Evolutionary conservation across 2,329 filamentous ascomycete genomes (phyloP).

Genomic region (Ambrosiella beaveri): DNA sequence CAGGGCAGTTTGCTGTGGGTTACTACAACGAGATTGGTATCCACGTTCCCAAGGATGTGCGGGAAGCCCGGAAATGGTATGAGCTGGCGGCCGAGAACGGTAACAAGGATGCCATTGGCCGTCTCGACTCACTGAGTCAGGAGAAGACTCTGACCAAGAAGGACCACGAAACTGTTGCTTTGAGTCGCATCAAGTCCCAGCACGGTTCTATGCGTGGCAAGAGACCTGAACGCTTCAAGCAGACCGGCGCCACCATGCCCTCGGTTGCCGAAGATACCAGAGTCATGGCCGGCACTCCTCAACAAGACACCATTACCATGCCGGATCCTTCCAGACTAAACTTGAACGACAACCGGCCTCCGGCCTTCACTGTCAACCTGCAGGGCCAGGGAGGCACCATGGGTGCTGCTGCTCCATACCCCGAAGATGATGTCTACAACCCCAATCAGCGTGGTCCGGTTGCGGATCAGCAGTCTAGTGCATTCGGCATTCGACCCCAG

Average conservation of each 20-base stretch:
- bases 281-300: slow-evolving; percentile 14
- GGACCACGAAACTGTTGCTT: slow-evolving; percentile 83
- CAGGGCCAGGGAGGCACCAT: slow-evolving; percentile 19
- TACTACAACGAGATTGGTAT: slow-evolving; percentile 98
- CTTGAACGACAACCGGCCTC: slow-evolving; percentile 20
- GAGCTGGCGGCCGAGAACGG: slow-evolving; percentile 74
- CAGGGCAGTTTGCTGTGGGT: slow-evolving; percentile 88
- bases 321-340: slow-evolving; percentile 24
- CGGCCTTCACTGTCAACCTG: slow-evolving; percentile 34
- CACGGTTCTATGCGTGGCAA: slow-evolving; percentile 51
- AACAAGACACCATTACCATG: slow-evolving; percentile 12
- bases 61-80: slow-evolving; percentile 79
- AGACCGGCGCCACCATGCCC: slow-evolving; percentile 26
- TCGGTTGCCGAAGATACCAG: slow-evolving; percentile 27
- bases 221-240: slow-evolving; percentile 35
- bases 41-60: slow-evolving; percentile 65
- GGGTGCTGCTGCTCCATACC: slow-evolving; percentile 35
- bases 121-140: slow-evolving; percentile 69
- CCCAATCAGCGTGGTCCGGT: slow-evolving; percentile 31
- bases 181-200: slow-evolving; percentile 71
- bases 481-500: slow-evolving; percentile 37
- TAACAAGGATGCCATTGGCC: slow-evolving; percentile 69
- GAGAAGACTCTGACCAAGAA: slow-evolving; percentile 72
- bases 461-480: slow-evolving; percentile 32
- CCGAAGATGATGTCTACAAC: slow-evolving; percentile 32